phyloP scores from a whole-genome alignment of 1,139 yeast genomes.

The Pichia cactophila region DNA sequence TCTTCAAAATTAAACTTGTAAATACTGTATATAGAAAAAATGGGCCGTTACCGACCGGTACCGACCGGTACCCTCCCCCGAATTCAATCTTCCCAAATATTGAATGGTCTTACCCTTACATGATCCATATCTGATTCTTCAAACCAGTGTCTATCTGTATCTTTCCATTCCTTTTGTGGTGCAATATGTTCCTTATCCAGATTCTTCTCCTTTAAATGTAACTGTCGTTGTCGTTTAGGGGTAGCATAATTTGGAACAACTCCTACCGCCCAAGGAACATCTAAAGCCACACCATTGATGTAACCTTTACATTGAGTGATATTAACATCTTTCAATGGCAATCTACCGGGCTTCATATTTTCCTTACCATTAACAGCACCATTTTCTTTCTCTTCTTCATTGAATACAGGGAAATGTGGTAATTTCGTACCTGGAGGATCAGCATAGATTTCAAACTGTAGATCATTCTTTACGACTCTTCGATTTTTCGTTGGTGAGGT shows the following conservation, averaged over 20 bases:
- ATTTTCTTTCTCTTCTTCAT: not conserved
- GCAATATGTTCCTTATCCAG: no score
- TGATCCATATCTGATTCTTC: no score
- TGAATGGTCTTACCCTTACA: no score
- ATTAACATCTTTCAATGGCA: not conserved
- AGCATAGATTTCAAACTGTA: conserved; percentile 8
- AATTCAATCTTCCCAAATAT: no score
- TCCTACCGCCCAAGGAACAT: not conserved
- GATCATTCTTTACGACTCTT: not conserved
- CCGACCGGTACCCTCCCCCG: no score
- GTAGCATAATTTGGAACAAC: not conserved
- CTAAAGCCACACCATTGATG: not conserved
- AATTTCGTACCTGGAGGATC: conserved; percentile 1
- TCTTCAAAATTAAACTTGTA: conserved; percentile 9
- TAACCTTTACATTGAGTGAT: not conserved
- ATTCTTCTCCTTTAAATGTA: no score
- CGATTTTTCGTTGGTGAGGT: conserved; percentile 7
- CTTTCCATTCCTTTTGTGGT: no score
- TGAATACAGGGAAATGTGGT: no score
- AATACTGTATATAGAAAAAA: not conserved
- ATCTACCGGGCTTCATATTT: not conserved
- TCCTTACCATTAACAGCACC: not conserved
- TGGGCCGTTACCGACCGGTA: no score
- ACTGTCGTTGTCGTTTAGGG: not conserved
- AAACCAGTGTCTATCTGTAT: no score